Conservation (phyloP, 2,329 filamentous ascomycete species). For the Microsporum ferrugineum region DNA sequence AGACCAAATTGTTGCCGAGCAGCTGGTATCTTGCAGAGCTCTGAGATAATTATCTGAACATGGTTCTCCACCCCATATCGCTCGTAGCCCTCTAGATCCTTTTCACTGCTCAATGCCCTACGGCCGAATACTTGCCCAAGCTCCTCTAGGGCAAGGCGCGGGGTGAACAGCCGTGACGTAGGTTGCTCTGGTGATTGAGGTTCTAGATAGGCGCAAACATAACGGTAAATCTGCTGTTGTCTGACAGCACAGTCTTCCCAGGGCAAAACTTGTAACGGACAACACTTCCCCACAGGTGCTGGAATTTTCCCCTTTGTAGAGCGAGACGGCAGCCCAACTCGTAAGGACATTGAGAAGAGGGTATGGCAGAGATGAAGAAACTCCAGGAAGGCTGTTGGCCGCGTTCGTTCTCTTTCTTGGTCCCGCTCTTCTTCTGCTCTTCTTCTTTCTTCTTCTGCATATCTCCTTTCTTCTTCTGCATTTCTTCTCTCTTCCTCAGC, state of each 20-base stretch:
- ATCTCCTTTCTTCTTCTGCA: conserved; percentile 10
- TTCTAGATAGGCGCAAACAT: conserved; percentile 15
- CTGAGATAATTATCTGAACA: conserved; percentile 20
- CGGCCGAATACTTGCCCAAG: conserved; percentile 7
- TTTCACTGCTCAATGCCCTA: conserved; percentile 20
- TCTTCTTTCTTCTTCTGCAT: conserved; percentile 7
- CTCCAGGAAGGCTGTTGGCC: conserved; percentile 14
- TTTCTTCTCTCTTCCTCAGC: conserved; percentile 8
- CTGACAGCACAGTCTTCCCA: conserved; percentile 17
- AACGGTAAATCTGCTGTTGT: conserved; percentile 16
- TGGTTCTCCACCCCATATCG: conserved; percentile 21
- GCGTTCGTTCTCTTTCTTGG: conserved; percentile 7
- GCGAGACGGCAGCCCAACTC: conserved; percentile 16
- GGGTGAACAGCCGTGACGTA: conserved; percentile 13
- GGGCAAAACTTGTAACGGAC: conserved; percentile 15
- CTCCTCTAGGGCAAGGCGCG: conserved; percentile 14
- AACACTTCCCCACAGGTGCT: conserved; percentile 18
- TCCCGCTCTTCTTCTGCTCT: conserved; percentile 7
- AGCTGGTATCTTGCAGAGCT: conserved; percentile 19
- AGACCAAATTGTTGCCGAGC: conserved; percentile 19
- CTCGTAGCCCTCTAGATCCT: conserved; percentile 22
- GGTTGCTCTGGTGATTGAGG: conserved; percentile 5
- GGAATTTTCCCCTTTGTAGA: conserved; percentile 20
- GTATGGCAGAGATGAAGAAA: conserved; percentile 17
- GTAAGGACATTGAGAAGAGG: conserved; percentile 16